Evolutionary conservation across 2,329 filamentous ascomycete genomes (phyloP), one percentile per base, ranked within the genome.

Genomic region (Alternaria brassicae): DNA sequence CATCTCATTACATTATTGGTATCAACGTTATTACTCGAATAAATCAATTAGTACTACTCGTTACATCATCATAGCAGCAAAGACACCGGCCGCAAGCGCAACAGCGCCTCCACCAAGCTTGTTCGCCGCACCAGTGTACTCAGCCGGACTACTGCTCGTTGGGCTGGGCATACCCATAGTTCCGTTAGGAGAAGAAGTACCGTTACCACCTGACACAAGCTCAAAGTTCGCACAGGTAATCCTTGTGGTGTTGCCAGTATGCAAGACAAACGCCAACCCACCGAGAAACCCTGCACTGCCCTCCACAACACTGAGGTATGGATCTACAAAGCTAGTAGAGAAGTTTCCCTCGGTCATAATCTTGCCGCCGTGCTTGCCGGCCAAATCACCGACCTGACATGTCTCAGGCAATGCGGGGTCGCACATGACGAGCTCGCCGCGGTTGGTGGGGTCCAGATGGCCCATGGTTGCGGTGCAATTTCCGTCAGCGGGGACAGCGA

Each of bases 191-290:
- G n/a, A 50, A 19, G 21, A 34, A 7, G 63, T 67, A 3, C 50
- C 58, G 34, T 65, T 68, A 0, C 56, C 61, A 32, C 40, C 41
- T 7, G 25, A 3, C 2, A 66, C 50, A 27, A 58, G 56, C 51
- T 71, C 72, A 65, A 86, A 85, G 68, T 85, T 86, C 49, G 82
- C 84, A 75, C 85, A 87, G 27, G 82, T 82, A 62, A 86, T 74
- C 56, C 82, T 79, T 12, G 81, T 82, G 30, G 78, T 80, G 69
- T 86, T 83, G 15, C 77, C 72, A 37, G 72, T 78, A 66, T 87
- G 84, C 40, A 87, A 67, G 36, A 86, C 84, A 60, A 86, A 73
- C 36, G 80, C 82, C 54, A 80, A 75, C 56, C 83, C 82, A 17
- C 84, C 84, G 58, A 86, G 79, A 70, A 82, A 86, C 10, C 81